These are phyloP conservation scores for Spizellomyces punctatus DNA, from an alignment of 192 early-diverging fungal genomes.

Conservation along the genomic window DNA sequence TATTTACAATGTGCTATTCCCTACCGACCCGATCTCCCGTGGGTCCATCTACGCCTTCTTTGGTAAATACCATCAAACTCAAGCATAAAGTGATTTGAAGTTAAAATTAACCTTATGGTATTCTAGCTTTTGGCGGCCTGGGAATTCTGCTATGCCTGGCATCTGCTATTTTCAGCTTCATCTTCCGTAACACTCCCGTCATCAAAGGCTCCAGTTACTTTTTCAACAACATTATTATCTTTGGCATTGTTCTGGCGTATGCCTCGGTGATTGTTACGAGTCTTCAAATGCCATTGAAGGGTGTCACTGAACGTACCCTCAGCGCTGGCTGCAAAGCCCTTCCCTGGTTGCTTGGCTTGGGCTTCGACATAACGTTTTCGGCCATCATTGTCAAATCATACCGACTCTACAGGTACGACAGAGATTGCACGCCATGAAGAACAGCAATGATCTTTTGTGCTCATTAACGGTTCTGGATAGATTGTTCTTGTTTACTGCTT, in stretches of 20 bases:
- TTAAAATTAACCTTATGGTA: neutral
- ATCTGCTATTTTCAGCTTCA: constrained; percentile 15
- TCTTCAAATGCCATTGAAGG: constrained; percentile 15
- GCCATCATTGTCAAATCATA: constrained; percentile 34
- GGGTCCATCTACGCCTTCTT: constrained; percentile 19
- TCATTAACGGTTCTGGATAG: neutral
- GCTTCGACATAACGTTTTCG: constrained; percentile 32
- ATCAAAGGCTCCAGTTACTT: constrained; percentile 32
- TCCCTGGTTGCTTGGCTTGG: constrained; percentile 30
- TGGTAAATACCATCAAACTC: neutral
- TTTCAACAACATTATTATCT: constrained; percentile 30
- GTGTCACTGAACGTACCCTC: constrained; percentile 5
- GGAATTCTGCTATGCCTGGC: constrained; percentile 7
- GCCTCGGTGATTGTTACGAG: constrained; percentile 12
- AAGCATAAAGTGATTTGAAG: neutral
- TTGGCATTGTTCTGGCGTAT: constrained; percentile 22
- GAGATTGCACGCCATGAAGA: neutral
- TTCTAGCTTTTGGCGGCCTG: constrained; percentile 7
- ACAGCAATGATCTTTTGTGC: neutral
- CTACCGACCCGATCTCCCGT: constrained; percentile 11
- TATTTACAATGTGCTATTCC: constrained; percentile 12
- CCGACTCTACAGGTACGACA: constrained; percentile 5
- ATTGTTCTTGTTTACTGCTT: constrained; percentile 23
- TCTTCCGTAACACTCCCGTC: constrained; percentile 28
- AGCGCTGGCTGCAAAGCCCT: constrained; percentile 14